Evolutionary conservation across 2,329 filamentous ascomycete species (phyloP).

Genomic region (Catunica adiposa): DNA sequence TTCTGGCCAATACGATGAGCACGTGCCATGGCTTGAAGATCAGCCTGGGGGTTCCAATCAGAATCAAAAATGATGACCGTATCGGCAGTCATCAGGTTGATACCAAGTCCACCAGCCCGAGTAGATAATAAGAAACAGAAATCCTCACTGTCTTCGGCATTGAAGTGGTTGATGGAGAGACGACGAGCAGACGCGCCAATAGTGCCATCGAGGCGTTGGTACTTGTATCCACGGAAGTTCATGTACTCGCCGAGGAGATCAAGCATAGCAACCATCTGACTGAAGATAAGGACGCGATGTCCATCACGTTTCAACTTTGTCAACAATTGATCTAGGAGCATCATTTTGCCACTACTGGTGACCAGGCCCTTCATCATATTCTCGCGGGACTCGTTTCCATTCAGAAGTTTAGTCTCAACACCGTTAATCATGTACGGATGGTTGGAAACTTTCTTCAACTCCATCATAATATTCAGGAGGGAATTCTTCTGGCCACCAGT

Average conservation of each 20-base stretch:
- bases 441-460: slow-evolving; percentile 97
- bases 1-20: slow-evolving; percentile 97
- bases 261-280: slow-evolving; percentile 98
- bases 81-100: slow-evolving; percentile 97
- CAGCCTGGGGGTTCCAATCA: slow-evolving; percentile 97
- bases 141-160: slow-evolving; percentile 86
- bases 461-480: slow-evolving; percentile 97
- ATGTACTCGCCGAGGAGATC: slow-evolving; percentile 93
- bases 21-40: slow-evolving; percentile 94
- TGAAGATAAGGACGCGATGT: slow-evolving; percentile 94
- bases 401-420: slow-evolving; percentile 76
- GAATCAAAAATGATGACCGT: slow-evolving; percentile 97
- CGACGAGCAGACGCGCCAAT: slow-evolving; percentile 77
- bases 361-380: slow-evolving; percentile 86
- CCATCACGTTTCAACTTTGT: slow-evolving; percentile 85
- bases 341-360: slow-evolving; percentile 98
- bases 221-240: slow-evolving; percentile 81
- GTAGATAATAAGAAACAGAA: slow-evolving; percentile 95
- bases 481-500: slow-evolving; percentile 86
- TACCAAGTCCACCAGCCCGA: slow-evolving; percentile 88
- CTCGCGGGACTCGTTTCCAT: slow-evolving; percentile 64
- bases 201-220: slow-evolving; percentile 87
- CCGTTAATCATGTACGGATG: slow-evolving; percentile 96
- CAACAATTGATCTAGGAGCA: slow-evolving; percentile 89
- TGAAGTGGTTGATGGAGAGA: slow-evolving; percentile 95